These are phyloP conservation scores for Phoma sp. DNA, from an alignment of 2,329 filamentous ascomycete species.

Conservation along the genomic window DNA sequence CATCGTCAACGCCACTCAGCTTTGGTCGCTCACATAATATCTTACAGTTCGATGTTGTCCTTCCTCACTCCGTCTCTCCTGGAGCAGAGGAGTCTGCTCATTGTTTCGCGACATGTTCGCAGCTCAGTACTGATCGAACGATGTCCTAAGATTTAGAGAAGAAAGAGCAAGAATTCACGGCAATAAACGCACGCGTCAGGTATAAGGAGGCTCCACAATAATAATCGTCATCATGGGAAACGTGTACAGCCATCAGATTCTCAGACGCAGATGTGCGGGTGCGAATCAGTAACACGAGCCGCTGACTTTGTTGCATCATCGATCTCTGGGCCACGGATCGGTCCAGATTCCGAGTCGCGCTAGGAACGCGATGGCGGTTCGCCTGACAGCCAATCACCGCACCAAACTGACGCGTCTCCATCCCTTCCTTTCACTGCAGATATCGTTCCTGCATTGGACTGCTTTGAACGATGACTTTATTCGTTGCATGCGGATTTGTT, in stretches of 20 bases:
- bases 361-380: neutral
- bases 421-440: no score
- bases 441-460: no score
- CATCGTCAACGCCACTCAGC: neutral
- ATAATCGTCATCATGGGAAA: slow-evolving; percentile 13
- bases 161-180: neutral
- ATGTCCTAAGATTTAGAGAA: neutral
- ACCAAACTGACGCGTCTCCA: no score
- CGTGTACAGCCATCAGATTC: neutral
- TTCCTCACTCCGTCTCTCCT: slow-evolving; percentile 35
- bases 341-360: neutral
- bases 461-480: no score
- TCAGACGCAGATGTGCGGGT: neutral
- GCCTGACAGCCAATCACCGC: neutral
- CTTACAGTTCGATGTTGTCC: slow-evolving; percentile 43
- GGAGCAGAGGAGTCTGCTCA: slow-evolving; percentile 51
- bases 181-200: slow-evolving; percentile 8
- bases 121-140: neutral
- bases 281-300: neutral
- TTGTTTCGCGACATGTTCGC: slow-evolving; percentile 31
- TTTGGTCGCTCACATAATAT: slow-evolving; percentile 14
- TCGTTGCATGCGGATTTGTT: no score
- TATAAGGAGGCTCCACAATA: slow-evolving; percentile 6
- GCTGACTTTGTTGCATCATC: slow-evolving; percentile 13
- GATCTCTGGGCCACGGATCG: slow-evolving; percentile 8